Evolutionary conservation across 202 grass and related monocot species (phyloP).

Genomic region (Carex arenaria): DNA sequence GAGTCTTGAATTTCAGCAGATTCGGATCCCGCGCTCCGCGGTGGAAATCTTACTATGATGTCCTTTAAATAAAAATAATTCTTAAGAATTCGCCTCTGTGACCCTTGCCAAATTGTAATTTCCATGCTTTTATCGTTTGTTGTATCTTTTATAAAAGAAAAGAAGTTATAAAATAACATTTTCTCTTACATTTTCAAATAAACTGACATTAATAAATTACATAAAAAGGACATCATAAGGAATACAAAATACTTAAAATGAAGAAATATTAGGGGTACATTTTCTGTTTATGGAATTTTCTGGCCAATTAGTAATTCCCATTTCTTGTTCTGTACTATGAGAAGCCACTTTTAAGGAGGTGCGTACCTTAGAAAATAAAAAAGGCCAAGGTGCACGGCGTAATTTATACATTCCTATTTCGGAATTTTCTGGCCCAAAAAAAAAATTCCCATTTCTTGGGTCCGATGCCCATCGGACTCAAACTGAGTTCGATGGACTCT

Average conservation of each 20-base stretch:
- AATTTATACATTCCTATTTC: not conserved
- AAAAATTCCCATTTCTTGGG: too few species aligned
- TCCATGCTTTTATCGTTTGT: not conserved
- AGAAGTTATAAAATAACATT: not conserved
- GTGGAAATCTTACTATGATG: not conserved
- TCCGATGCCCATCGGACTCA: too few species aligned
- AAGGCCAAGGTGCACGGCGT: not conserved
- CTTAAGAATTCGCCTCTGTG: too few species aligned
- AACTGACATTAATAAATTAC: too few species aligned
- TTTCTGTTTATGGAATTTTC: too few species aligned
- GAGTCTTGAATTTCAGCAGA: too few species aligned
- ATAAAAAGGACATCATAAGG: not conserved
- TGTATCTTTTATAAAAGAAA: not conserved
- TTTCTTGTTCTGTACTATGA: too few species aligned
- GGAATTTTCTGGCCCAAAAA: too few species aligned
- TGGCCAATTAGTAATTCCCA: too few species aligned
- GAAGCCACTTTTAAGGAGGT: too few species aligned
- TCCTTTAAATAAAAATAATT: not conserved
- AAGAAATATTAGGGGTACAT: not conserved
- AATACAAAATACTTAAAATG: not conserved
- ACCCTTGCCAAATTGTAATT: not conserved
- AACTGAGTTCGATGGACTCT: too few species aligned
- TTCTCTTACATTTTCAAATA: too few species aligned
- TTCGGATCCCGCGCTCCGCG: conserved; percentile 9
- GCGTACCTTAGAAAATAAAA: not conserved